Evolutionary conservation across 2,329 filamentous ascomycete species (phyloP).

Genomic region (Pyrenophora graminea): DNA sequence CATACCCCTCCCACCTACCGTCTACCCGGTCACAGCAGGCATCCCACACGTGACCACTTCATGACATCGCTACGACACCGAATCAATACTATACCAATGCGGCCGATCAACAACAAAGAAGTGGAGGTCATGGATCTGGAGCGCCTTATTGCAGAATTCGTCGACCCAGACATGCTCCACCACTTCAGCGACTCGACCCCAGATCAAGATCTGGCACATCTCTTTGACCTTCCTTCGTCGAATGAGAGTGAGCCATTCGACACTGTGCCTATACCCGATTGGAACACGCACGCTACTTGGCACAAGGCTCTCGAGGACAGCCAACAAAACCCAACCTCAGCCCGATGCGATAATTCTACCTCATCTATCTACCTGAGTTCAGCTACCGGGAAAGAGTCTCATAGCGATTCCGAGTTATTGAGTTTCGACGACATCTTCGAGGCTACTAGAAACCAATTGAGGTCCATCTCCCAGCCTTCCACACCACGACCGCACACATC

Average conservation of each 20-base stretch:
- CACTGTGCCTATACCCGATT: constrained; percentile 55
- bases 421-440: constrained; percentile 40
- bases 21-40: constrained; percentile 19
- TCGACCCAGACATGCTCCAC: constrained; percentile 60
- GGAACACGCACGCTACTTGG: constrained; percentile 58
- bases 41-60: constrained; percentile 28
- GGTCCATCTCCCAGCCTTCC: constrained; percentile 39
- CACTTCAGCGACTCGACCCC: constrained; percentile 52
- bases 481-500: constrained; percentile 34
- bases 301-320: constrained; percentile 57
- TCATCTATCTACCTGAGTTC: constrained; percentile 36
- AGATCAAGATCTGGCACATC: constrained; percentile 56
- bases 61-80: constrained; percentile 35
- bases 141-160: constrained; percentile 67
- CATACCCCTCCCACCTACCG: constrained; percentile 19
- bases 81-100: constrained; percentile 44
- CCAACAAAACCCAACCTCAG: constrained; percentile 55
- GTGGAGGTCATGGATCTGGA: constrained; percentile 61
- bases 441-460: constrained; percentile 30
- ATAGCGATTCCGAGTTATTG: constrained; percentile 40
- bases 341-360: constrained; percentile 30
- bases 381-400: constrained; percentile 35
- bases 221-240: constrained; percentile 57
- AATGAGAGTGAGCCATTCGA: constrained; percentile 56
- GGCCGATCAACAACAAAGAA: constrained; percentile 56